A percentile compares a stretch with the other conserved stretches of the same genome.
phyloP scores from a whole-genome alignment of 768 basidiomycete genomes.

The Dentipellis sp. region DNA sequence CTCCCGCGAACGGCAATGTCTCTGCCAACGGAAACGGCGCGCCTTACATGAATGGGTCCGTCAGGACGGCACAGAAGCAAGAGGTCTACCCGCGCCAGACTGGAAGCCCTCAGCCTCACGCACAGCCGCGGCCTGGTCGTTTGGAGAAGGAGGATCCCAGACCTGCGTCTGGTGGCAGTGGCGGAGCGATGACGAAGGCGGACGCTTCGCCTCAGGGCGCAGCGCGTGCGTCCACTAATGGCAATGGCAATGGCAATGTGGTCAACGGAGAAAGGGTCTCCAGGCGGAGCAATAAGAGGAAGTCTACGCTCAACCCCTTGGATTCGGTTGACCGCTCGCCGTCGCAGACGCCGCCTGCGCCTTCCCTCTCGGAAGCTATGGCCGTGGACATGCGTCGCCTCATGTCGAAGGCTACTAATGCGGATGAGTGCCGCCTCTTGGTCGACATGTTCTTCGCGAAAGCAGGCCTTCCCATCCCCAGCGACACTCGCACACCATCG shows the following conservation, averaged over 20 bases:
- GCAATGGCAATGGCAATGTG: not conserved
- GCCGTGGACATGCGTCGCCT: conserved; percentile 61
- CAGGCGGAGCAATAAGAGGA: not conserved
- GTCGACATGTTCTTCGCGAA: conserved; percentile 69
- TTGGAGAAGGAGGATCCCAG: not conserved
- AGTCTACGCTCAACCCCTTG: not conserved
- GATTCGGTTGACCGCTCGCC: not conserved
- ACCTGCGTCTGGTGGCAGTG: not conserved
- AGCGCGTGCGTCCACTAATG: not conserved
- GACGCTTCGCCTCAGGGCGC: too few species aligned
- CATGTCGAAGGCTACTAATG: conserved; percentile 58
- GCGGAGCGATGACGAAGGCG: not conserved
- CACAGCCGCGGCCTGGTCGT: not conserved
- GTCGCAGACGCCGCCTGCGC: conserved; percentile 11
- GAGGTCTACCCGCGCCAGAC: not conserved
- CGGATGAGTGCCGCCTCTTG: conserved; percentile 78
- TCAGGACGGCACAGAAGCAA: not conserved
- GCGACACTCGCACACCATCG: conserved; percentile 3
- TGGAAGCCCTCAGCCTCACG: not conserved
- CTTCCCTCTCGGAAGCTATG: conserved; percentile 32
- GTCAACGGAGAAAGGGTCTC: not conserved
- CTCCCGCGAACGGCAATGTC: not conserved
- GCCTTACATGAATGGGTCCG: not conserved
- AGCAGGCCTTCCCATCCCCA: conserved; percentile 12
- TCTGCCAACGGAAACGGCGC: not conserved